Evolutionary conservation across 768 basidiomycete species (phyloP).

Genomic region (Tulasnella sp.): DNA sequence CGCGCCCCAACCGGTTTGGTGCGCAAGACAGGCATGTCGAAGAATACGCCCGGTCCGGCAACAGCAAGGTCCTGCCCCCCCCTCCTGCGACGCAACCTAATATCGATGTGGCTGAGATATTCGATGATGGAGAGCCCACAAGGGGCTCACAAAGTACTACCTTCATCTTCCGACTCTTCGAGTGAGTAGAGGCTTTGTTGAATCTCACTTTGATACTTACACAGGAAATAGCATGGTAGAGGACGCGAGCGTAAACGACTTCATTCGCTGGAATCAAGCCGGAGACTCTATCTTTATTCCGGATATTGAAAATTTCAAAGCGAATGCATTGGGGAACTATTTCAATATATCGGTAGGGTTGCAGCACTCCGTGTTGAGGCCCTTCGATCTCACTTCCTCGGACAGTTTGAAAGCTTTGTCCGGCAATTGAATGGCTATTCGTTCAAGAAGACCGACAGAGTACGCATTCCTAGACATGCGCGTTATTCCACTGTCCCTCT

Average conservation of each 20-base stretch:
- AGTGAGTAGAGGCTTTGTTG: neutral
- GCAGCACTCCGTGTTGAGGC: neutral
- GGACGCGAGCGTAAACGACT: neutral
- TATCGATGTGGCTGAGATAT: neutral
- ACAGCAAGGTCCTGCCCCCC: neutral
- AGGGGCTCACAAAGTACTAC: neutral
- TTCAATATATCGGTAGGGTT: neutral
- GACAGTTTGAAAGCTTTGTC: neutral
- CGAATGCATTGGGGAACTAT: neutral
- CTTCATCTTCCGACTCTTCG: neutral
- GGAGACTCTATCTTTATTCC: neutral
- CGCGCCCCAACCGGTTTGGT: neutral
- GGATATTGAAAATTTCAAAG: neutral
- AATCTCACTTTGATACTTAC: neutral
- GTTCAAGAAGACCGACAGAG: neutral
- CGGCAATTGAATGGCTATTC: neutral
- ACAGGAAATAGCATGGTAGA: neutral
- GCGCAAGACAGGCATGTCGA: neutral
- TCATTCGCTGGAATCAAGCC: neutral
- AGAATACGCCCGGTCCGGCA: neutral
- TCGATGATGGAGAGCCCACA: neutral
- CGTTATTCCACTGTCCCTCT: neutral
- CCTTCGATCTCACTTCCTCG: neutral
- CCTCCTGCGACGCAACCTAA: neutral
- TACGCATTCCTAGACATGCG: neutral